Percentiles rank a stretch among this genome's conserved stretches.
These are phyloP conservation scores for Leccinum griseonigrum DNA, from an alignment of 1,284 basidiomycete species.

Conservation along the genomic window DNA sequence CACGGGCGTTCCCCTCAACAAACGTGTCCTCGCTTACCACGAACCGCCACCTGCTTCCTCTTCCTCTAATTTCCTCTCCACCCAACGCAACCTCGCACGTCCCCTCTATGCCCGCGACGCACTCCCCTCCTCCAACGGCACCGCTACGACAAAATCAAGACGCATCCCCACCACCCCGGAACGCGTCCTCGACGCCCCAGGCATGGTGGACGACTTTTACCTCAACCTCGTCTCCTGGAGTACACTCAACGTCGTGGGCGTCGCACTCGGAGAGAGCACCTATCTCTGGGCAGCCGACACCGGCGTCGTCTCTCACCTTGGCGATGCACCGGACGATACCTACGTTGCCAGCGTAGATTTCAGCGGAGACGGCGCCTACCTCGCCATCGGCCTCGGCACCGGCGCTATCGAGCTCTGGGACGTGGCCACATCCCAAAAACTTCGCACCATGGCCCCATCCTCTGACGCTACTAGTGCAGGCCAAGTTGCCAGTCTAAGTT, in stretches of 20 bases:
- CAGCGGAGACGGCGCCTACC: slow-evolving; percentile 83
- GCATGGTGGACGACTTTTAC: slow-evolving; percentile 96
- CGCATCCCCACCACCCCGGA: slow-evolving; percentile 85
- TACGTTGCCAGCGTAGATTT: slow-evolving; percentile 84
- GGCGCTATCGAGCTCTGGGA: slow-evolving; percentile 98
- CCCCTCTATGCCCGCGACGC: slow-evolving; percentile 71
- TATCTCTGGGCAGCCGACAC: slow-evolving; percentile 96
- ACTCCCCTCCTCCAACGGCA: slow-evolving; percentile 58
- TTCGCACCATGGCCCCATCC: slow-evolving; percentile 78
- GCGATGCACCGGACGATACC: slow-evolving; percentile 68
- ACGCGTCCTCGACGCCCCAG: slow-evolving; percentile 92
- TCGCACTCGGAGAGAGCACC: slow-evolving; percentile 78
- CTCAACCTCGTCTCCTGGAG: slow-evolving; percentile 94
- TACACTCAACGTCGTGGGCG: slow-evolving; percentile 81
- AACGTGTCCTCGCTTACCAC: slow-evolving; percentile 75
- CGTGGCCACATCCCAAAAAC: slow-evolving; percentile 73
- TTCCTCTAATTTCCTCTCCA: slow-evolving; percentile 63
- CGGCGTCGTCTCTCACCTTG: slow-evolving; percentile 78
- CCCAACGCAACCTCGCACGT: slow-evolving; percentile 70
- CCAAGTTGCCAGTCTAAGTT: slow-evolving; percentile 80
- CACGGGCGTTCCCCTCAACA: slow-evolving; percentile 68
- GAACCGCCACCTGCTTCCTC: slow-evolving; percentile 71
- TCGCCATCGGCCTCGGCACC: slow-evolving; percentile 82
- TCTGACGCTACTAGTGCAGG: slow-evolving; percentile 36
- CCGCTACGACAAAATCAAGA: slow-evolving; percentile 64